A percentile compares a stretch with the other conserved stretches of the same genome.
These are phyloP conservation scores for Kuraishia floccosa DNA, from an alignment of 805 yeast species.

Conservation along the genomic window DNA sequence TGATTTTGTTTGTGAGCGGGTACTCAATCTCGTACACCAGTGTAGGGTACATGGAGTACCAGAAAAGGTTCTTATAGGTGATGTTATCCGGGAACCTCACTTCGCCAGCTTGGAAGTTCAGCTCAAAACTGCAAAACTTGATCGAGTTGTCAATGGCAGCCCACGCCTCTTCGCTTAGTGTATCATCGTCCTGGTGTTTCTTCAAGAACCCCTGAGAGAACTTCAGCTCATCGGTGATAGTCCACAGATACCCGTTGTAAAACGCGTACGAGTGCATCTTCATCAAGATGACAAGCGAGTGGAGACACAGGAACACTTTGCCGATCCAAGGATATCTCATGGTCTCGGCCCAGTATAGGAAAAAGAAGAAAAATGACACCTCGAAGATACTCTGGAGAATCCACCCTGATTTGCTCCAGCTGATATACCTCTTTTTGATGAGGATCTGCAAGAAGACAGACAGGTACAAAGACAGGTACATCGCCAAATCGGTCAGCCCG, in stretches of 20 bases:
- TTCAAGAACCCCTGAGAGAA: conserved; percentile 33
- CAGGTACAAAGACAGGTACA: conserved; percentile 63
- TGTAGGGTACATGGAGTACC: conserved; percentile 83
- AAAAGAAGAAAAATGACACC: conserved; percentile 35
- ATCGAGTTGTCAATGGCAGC: conserved; percentile 34
- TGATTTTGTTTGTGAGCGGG: conserved; percentile 61
- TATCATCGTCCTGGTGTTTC: conserved; percentile 18
- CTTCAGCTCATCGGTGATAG: conserved; percentile 38
- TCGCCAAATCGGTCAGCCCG: conserved; percentile 59
- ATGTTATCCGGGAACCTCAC: conserved; percentile 65
- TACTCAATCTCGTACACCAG: conserved; percentile 73
- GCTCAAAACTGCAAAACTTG: conserved; percentile 63
- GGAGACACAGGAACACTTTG: conserved; percentile 73
- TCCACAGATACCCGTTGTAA: conserved; percentile 86
- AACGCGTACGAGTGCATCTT: conserved; percentile 91
- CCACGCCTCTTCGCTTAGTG: conserved; percentile 16
- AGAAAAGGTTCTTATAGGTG: conserved; percentile 51
- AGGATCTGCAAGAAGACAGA: conserved; percentile 47
- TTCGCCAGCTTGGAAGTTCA: conserved; percentile 40
- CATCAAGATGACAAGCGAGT: conserved; percentile 82
- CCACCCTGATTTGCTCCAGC: conserved; percentile 64
- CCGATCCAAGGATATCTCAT: conserved; percentile 80
- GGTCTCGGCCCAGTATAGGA: conserved; percentile 43
- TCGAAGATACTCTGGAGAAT: conserved; percentile 46
- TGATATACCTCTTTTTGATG: conserved; percentile 29